Conservation (phyloP, 768 basidiomycete genomes). For the Amanita rubescens region DNA sequence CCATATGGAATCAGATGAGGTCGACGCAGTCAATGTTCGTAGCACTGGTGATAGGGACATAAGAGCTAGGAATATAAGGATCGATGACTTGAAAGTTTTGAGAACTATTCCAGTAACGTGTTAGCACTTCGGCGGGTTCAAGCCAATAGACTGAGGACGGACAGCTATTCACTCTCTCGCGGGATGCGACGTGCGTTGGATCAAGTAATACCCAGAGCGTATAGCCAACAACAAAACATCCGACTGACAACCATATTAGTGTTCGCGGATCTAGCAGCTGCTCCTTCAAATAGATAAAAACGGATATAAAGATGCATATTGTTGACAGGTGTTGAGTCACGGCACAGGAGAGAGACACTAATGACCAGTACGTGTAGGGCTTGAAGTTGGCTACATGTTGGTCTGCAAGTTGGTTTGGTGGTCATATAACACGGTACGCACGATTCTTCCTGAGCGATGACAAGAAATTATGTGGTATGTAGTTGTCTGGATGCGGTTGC, state of each 20-base stretch:
- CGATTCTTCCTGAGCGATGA: constrained; percentile 73
- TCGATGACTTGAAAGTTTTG: constrained; percentile 69
- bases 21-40: constrained; percentile 87
- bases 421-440: constrained; percentile 28
- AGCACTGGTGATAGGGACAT: constrained; percentile 89
- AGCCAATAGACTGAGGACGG: constrained; percentile 5
- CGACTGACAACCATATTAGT: constrained; percentile 58
- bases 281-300: constrained; percentile 69
- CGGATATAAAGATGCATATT: constrained; percentile 73
- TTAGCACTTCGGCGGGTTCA: neutral
- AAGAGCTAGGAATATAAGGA: constrained; percentile 83
- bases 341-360: constrained; percentile 63
- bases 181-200: constrained; percentile 17
- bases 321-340: constrained; percentile 82
- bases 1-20: constrained; percentile 97
- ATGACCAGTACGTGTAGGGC: constrained; percentile 68
- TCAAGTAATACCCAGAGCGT: constrained; percentile 53
- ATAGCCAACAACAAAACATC: constrained; percentile 55
- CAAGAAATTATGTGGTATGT: constrained; percentile 74
- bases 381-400: constrained; percentile 60
- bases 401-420: constrained; percentile 7
- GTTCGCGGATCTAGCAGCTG: constrained; percentile 58
- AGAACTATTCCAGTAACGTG: constrained; percentile 41
- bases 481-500: constrained; percentile 76
- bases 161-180: constrained; percentile 26